phyloP scores from a whole-genome alignment of 257 asterid species.

The Solanum medicagineum region DNA sequence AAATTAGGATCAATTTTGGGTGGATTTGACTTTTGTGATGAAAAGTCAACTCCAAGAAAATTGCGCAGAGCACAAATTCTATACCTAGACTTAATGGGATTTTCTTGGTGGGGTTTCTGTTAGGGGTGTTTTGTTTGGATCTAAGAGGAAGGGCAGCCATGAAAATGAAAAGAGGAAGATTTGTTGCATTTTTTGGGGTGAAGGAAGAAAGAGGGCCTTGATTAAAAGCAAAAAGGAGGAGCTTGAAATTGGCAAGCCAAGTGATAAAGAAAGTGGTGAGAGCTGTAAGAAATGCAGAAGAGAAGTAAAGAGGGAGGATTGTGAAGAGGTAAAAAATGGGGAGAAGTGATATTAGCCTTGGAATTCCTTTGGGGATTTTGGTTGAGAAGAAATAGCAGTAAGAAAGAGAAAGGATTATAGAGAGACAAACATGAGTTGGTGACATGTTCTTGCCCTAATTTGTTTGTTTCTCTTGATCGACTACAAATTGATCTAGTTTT shows the following conservation, averaged over 20 bases:
- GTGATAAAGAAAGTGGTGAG: constrained; percentile 40
- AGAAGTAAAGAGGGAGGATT: constrained; percentile 20
- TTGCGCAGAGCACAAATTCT: neutral
- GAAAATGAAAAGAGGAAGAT: constrained; percentile 36
- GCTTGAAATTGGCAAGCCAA: constrained; percentile 75
- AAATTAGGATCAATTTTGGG: constrained; percentile 2
- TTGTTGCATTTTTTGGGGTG: neutral
- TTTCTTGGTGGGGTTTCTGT: neutral
- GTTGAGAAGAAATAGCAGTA: constrained; percentile 30
- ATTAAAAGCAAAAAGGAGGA: constrained; percentile 51
- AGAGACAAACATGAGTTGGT: constrained; percentile 21
- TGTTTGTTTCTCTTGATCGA: neutral
- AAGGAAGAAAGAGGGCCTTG: constrained; percentile 31
- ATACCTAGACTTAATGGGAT: neutral
- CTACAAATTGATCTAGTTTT: neutral
- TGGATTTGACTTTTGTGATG: constrained; percentile 12
- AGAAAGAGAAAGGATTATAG: constrained; percentile 20
- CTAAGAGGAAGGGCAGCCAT: constrained; percentile 53
- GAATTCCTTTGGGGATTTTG: constrained; percentile 18
- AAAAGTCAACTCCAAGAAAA: neutral
- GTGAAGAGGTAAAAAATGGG: constrained; percentile 9
- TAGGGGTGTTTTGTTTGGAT: neutral
- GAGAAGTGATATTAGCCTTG: constrained; percentile 8
- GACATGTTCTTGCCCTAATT: neutral
- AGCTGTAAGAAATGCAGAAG: constrained; percentile 14